Percentiles rank a stretch among this genome's conserved stretches.
phyloP scores from a whole-genome alignment of 768 basidiomycete genomes.

The Austroboletus eburneus region DNA sequence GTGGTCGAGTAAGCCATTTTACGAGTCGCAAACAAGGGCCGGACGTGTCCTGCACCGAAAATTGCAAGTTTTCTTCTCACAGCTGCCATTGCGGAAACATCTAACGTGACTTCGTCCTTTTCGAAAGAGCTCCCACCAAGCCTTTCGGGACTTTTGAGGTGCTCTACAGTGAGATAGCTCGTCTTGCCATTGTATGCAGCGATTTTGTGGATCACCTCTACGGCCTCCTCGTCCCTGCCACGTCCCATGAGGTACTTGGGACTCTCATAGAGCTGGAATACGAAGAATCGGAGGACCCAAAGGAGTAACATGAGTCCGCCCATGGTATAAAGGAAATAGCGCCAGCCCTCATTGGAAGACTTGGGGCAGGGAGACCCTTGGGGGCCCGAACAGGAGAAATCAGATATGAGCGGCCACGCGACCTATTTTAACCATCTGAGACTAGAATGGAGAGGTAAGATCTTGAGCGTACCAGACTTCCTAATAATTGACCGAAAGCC shows the following conservation, averaged over 20 bases:
- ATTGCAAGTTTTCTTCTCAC: slow-evolving; percentile 36
- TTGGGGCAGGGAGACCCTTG: slow-evolving; percentile 48
- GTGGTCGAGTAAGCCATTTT: slow-evolving; percentile 49
- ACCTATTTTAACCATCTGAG: slow-evolving; percentile 34
- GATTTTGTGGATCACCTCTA: slow-evolving; percentile 57
- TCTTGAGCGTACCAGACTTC: slow-evolving; percentile 37
- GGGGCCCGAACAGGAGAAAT: slow-evolving; percentile 54
- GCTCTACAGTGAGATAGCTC: slow-evolving; percentile 46
- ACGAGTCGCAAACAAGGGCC: slow-evolving; percentile 46
- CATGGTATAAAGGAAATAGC: slow-evolving; percentile 71
- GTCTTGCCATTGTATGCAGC: slow-evolving; percentile 56
- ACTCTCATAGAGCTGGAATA: slow-evolving; percentile 64
- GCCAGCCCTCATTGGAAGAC: slow-evolving; percentile 65
- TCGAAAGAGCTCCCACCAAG: slow-evolving; percentile 6
- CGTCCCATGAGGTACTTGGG: slow-evolving; percentile 71
- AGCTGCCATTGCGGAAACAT: slow-evolving; percentile 36
- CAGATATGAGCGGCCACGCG: slow-evolving; percentile 71
- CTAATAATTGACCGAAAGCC: slow-evolving; percentile 70
- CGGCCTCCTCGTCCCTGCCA: slow-evolving; percentile 58
- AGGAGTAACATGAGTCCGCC: slow-evolving; percentile 65
- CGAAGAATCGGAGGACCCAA: slow-evolving; percentile 59
- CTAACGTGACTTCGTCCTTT: slow-evolving; percentile 19
- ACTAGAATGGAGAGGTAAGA: neutral
- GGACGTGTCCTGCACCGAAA: slow-evolving; percentile 42
- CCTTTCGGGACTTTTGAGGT: slow-evolving; percentile 34